phyloP scores from a whole-genome alignment of 441 rosid species.

The Macaranga tanarius region DNA sequence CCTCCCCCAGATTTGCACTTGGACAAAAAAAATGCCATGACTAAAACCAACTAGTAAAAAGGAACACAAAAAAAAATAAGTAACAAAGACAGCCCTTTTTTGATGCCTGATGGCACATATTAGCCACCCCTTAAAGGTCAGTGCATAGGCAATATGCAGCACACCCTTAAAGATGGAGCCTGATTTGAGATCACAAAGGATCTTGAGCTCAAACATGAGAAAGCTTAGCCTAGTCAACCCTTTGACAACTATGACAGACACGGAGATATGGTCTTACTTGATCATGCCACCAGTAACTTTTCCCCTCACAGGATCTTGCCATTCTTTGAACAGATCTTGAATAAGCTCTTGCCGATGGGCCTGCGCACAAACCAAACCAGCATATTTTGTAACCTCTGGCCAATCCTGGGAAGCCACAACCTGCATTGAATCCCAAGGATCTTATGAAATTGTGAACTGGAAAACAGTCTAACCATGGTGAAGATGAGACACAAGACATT shows the following conservation, averaged over 20 bases:
- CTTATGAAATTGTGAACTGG: constrained; percentile 1
- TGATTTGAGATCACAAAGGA: neutral
- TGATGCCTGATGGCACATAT: too few species aligned
- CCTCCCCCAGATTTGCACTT: too few species aligned
- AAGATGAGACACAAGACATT: neutral
- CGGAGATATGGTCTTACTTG: constrained; percentile 46
- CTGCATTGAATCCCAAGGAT: constrained; percentile 30
- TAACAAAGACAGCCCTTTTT: too few species aligned
- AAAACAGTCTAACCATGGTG: neutral
- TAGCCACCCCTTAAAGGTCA: too few species aligned
- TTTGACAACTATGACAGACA: neutral
- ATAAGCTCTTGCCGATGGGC: constrained; percentile 96
- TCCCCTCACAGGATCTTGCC: constrained; percentile 90
- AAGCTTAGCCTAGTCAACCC: too few species aligned
- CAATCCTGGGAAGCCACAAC: constrained; percentile 99
- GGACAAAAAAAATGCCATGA: too few species aligned
- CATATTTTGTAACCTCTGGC: constrained; percentile 93
- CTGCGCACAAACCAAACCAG: constrained; percentile 92
- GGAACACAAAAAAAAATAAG: too few species aligned
- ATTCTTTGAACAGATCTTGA: constrained; percentile 77
- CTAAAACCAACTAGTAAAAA: too few species aligned
- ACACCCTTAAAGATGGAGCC: neutral
- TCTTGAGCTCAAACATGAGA: too few species aligned
- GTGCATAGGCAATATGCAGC: neutral
- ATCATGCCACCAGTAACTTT: constrained; percentile 90